A percentile compares a stretch with the other conserved stretches of the same genome.
These are phyloP conservation scores for Bonia amplexicaulis DNA, from an alignment of 176 grass and related monocot species.

Conservation along the genomic window DNA sequence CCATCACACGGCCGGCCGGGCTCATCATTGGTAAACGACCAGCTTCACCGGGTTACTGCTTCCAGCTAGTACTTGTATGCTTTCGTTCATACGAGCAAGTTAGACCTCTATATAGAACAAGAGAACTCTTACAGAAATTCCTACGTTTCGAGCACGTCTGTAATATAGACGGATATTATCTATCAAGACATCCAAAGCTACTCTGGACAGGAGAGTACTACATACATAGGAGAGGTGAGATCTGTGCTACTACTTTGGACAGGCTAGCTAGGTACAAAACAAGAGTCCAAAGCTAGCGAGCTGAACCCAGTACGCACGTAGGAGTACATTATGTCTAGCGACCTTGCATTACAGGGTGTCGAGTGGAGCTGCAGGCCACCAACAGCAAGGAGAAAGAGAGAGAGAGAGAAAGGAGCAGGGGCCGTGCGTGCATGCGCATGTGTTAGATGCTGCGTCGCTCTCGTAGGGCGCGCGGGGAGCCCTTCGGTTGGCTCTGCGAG, in stretches of 20 bases:
- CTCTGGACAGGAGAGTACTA: background rate
- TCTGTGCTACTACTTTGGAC: background rate
- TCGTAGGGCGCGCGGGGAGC: constrained; percentile 7
- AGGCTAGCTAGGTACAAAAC: background rate
- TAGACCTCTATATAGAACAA: background rate
- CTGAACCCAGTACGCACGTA: background rate
- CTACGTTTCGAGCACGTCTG: background rate
- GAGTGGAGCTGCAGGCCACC: background rate
- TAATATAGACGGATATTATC: background rate
- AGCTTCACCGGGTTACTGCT: background rate
- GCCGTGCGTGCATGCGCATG: background rate
- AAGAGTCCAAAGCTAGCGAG: background rate
- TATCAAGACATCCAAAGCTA: no score
- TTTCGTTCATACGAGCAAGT: background rate
- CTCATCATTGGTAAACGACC: background rate
- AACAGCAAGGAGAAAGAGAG: background rate
- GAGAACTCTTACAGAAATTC: background rate
- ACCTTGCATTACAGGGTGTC: constrained; percentile 12
- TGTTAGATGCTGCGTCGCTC: constrained; percentile 50
- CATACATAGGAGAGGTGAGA: background rate
- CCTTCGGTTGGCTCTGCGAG: background rate
- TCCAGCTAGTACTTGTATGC: background rate
- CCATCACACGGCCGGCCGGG: background rate
- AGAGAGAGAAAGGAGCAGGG: background rate
- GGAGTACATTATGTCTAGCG: background rate